phyloP scores from a whole-genome alignment of 2,329 filamentous ascomycete genomes.

The Colletotrichum lentis region DNA sequence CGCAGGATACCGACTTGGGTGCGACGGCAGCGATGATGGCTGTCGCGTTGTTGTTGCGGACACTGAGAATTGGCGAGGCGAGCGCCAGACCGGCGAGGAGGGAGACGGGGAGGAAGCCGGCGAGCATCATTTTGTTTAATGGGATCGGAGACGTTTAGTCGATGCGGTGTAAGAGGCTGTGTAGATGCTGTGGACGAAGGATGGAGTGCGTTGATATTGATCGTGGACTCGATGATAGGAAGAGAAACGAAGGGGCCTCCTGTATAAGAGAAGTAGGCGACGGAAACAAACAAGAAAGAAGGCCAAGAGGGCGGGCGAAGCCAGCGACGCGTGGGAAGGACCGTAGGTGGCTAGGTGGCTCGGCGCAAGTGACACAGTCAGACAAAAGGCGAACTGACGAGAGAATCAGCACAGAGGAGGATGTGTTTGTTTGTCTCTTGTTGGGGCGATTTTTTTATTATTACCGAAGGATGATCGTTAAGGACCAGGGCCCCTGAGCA shows the following conservation, averaged over 20 bases:
- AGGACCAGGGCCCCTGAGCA: slow-evolving; percentile 28
- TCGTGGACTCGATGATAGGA: slow-evolving; percentile 4
- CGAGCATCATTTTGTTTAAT: slow-evolving; percentile 44
- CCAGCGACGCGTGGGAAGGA: neutral
- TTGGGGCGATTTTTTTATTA: slow-evolving; percentile 23
- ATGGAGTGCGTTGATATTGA: slow-evolving; percentile 4
- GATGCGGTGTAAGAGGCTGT: slow-evolving; percentile 29
- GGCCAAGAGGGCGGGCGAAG: slow-evolving; percentile 15
- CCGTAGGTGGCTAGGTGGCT: slow-evolving; percentile 16
- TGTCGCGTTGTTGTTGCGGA: slow-evolving; percentile 41
- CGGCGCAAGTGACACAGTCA: slow-evolving; percentile 30
- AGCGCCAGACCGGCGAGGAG: slow-evolving; percentile 43
- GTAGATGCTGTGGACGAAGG: slow-evolving; percentile 32
- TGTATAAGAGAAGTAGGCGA: slow-evolving; percentile 2
- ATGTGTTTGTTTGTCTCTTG: slow-evolving; percentile 23
- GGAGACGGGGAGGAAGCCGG: slow-evolving; percentile 41
- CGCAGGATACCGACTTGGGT: slow-evolving; percentile 65
- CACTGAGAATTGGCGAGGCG: slow-evolving; percentile 39
- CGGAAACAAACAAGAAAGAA: slow-evolving; percentile 1
- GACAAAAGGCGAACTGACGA: slow-evolving; percentile 8
- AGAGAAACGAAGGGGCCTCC: slow-evolving; percentile 9
- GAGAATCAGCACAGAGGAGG: slow-evolving; percentile 11
- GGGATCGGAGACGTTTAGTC: slow-evolving; percentile 13
- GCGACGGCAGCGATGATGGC: slow-evolving; percentile 62
- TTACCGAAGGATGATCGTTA: slow-evolving; percentile 16